Percentiles rank a stretch among this genome's conserved stretches.
These are phyloP conservation scores for Hordeum pubiflorum DNA, from an alignment of 202 grass and related monocot genomes.

Conservation along the genomic window DNA sequence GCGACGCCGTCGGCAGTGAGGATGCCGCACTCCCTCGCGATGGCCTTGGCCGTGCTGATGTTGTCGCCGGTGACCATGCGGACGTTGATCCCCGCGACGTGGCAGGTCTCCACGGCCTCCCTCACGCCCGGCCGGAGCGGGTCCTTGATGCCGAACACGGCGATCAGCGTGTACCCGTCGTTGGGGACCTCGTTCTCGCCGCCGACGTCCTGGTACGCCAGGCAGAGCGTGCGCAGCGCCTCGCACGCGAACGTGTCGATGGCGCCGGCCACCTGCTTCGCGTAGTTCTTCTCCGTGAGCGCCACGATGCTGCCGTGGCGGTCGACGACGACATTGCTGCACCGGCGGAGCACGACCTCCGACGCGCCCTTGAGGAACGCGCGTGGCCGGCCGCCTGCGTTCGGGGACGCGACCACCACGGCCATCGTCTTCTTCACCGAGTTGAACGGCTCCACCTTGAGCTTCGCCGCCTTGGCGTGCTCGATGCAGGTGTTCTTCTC, in stretches of 20 bases:
- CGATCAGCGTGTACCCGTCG: constrained; percentile 64
- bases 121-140: constrained; percentile 63
- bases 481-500: constrained; percentile 39
- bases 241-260: constrained; percentile 62
- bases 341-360: constrained; percentile 69
- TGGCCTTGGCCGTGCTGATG: constrained; percentile 77
- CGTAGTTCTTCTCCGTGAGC: constrained; percentile 42
- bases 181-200: constrained; percentile 33
- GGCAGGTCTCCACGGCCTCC: constrained; percentile 62
- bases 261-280: constrained; percentile 35
- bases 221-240: constrained; percentile 76
- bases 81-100: constrained; percentile 61
- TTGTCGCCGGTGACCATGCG: constrained; percentile 93
- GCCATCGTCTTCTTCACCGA: constrained; percentile 95
- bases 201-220: constrained; percentile 72
- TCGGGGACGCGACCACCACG: constrained; percentile 48
- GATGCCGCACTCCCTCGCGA: constrained; percentile 78
- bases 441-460: constrained; percentile 93
- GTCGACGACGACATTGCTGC: constrained; percentile 40
- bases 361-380: constrained; percentile 86
- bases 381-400: constrained; percentile 34
- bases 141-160: constrained; percentile 85
- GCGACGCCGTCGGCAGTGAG: constrained; percentile 65
- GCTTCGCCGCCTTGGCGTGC: constrained; percentile 27
- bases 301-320: constrained; percentile 30